Evolutionary conservation across 139 green algal species (phyloP).

Genomic region (Pycnococcus provasolii): DNA sequence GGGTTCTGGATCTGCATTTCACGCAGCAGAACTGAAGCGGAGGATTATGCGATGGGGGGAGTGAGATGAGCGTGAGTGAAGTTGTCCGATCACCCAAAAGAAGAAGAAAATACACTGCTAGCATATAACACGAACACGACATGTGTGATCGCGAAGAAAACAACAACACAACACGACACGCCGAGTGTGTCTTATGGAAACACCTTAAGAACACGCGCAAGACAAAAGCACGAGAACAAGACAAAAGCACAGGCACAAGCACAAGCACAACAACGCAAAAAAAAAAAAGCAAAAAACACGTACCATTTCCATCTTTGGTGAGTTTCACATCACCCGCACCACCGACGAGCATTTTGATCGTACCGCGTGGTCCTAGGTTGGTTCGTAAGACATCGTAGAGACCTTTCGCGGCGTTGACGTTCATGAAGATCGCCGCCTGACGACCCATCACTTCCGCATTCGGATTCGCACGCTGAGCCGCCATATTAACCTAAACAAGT

Average conservation of each 20-base stretch:
- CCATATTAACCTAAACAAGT: background rate
- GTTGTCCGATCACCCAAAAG: conserved; percentile 1
- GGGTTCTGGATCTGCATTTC: conserved; percentile 99
- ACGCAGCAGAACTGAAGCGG: conserved; percentile 57
- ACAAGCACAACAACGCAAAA: too few species aligned
- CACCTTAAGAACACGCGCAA: too few species aligned
- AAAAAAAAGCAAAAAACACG: background rate
- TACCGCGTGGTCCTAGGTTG: conserved; percentile 94
- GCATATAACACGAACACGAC: too few species aligned
- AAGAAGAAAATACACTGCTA: background rate
- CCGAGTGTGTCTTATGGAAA: too few species aligned
- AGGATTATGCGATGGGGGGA: too few species aligned
- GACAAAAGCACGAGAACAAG: too few species aligned
- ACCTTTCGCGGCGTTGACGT: conserved; percentile 96
- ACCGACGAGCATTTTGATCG: conserved; percentile 92
- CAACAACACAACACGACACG: too few species aligned
- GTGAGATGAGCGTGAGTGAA: background rate
- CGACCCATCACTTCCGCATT: conserved; percentile 88
- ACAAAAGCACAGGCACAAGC: too few species aligned
- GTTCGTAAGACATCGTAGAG: conserved; percentile 95
- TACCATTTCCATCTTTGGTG: conserved; percentile 60
- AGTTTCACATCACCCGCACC: conserved; percentile 84
- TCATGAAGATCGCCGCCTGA: conserved; percentile 90
- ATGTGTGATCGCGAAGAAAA: too few species aligned
- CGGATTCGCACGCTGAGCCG: conserved; percentile 51